Evolutionary conservation across 768 basidiomycete species (phyloP), one percentile per base, ranked within the genome.

Genomic region (Hysterangium stoloniferum): DNA sequence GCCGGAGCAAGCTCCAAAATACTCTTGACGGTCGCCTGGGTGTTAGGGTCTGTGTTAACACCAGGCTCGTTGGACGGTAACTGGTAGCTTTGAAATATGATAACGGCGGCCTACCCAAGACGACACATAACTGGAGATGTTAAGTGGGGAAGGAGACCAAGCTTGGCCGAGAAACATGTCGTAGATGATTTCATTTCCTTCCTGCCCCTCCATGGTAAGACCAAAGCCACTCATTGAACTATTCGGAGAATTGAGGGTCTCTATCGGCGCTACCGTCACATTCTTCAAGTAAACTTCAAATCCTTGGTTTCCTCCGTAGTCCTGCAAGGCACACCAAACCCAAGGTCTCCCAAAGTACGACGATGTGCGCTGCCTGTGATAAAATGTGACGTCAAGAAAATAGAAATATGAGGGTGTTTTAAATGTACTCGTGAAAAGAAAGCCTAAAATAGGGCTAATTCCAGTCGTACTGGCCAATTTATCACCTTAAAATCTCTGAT

Each of bases 111-210:
- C 51, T 13, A 63, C 62, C 67, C 69, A 71, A 6, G 61, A 54
- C 29, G 59, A 53, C 22, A 68, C 59, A 42, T 69, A 71, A 3
- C 55, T 44, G 1, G 62, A 54, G 54, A 63, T 61, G 49, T 67
- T 55, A 40, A 71, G 57, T 3, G 66, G 56, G 1, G 60, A 59
- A 2, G 64, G 42, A 3, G 67, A 71, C 70, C 70, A 71, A 1
- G 68, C 70, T 46, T 71, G 70, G 56, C 70, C 68, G 33, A 71
- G 62, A 3, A 71, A 59, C 20, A 71, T 54, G 44, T 70, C 67
- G 41, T 71, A 71, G n/a, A 70, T 59, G 33, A 71, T 65, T 61
- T 71, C 70, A 53, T 71, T 71, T n/a, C 70, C 70, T 48, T 71
- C 70, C 43, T 68, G 61, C 4, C 70, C 68, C 41, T 71, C 68